Conservation (phyloP, 148 eudicot genomes). For the Camellia lanceoleosa region DNA sequence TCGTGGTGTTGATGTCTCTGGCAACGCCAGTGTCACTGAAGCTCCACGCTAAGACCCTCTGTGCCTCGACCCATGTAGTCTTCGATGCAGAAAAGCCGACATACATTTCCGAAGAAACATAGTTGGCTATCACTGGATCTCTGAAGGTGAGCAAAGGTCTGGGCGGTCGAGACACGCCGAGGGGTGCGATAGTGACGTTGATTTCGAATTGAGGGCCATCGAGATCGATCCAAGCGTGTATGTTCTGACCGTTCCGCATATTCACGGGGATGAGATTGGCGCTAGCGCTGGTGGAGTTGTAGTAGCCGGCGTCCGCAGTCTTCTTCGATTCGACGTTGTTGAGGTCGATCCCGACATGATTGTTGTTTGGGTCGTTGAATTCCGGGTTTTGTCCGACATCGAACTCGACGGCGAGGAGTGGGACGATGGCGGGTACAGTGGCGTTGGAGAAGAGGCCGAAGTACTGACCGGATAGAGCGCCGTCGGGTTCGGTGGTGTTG, state of each 20-base stretch:
- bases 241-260: conserved; percentile 49
- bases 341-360: conserved; percentile 48
- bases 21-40: conserved; percentile 45
- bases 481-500: conserved; percentile 23
- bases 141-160: conserved; percentile 30
- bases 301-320: conserved; percentile 34
- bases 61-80: conserved; percentile 47
- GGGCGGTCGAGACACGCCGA: conserved; percentile 30
- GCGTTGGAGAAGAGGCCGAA: conserved; percentile 36
- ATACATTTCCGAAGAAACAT: conserved; percentile 33
- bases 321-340: conserved; percentile 29
- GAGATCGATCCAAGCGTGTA: conserved; percentile 58
- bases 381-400: conserved; percentile 46
- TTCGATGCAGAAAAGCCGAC: conserved; percentile 52
- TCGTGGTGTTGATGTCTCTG: conserved; percentile 39
- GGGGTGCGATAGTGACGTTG: conserved; percentile 47
- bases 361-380: conserved; percentile 42
- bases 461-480: conserved; percentile 45
- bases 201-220: conserved; percentile 33
- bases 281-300: conserved; percentile 7
- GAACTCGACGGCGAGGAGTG: conserved; percentile 46
- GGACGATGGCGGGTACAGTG: conserved; percentile 16
- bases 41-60: conserved; percentile 56
- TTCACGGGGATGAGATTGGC: conserved; percentile 18
- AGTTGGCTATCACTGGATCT: conserved; percentile 27